Evolutionary conservation across 164 flowering plant species (phyloP).

Genomic region (Tinospora cordifolia): DNA sequence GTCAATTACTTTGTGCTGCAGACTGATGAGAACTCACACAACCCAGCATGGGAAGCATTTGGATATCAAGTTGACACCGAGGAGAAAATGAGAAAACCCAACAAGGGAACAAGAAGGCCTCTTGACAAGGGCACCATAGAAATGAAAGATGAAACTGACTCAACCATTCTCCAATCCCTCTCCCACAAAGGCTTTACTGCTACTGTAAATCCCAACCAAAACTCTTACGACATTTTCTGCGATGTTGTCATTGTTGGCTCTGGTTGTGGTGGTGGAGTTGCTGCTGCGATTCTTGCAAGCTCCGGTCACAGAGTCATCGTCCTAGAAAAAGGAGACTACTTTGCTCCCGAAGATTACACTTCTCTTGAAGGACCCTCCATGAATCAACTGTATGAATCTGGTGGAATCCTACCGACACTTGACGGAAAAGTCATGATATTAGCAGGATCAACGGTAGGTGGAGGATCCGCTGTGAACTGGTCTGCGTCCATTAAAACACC

Average conservation of each 20-base stretch:
- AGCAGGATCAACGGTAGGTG: conserved; percentile 72
- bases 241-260: conserved; percentile 62
- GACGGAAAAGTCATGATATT: conserved; percentile 33
- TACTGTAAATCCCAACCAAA: conserved; percentile 17
- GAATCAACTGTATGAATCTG: conserved; percentile 43
- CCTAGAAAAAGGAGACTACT: conserved; percentile 64
- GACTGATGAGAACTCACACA: conserved; percentile 41
- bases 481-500: conserved; percentile 65
- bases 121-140: conserved; percentile 49
- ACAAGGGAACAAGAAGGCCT: conserved; percentile 35
- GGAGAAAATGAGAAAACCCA: conserved; percentile 10
- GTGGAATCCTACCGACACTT: conserved; percentile 34
- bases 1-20: conserved; percentile 18
- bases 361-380: conserved; percentile 55
- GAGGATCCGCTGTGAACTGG: conserved; percentile 77
- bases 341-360: conserved; percentile 41
- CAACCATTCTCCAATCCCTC: conserved; percentile 32
- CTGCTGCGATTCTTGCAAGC: conserved; percentile 53
- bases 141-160: conserved; percentile 29
- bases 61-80: conserved; percentile 28
- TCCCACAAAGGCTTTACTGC: conserved; percentile 36
- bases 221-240: conserved; percentile 38
- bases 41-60: conserved; percentile 50
- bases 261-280: conserved; percentile 72
- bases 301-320: conserved; percentile 55